Base-by-base conservation (phyloP, 208 protist genomes). In the Trypanosoma congolense region DNA sequence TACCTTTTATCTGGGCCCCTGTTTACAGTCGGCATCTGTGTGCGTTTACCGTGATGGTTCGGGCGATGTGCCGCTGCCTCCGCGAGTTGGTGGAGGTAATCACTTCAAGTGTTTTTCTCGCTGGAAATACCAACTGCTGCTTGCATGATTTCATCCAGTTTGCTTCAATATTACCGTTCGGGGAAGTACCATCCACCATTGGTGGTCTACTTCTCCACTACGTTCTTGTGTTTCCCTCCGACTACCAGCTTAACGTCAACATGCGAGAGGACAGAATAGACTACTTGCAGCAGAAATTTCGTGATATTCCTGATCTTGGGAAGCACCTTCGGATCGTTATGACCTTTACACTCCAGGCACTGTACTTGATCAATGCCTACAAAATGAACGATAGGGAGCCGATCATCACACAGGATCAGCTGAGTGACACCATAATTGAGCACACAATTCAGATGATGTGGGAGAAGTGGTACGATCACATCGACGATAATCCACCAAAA, bases 21-120 rank as follows among this genome's bases (percentile, higher is more conserved):
- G 81, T 93, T 47, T 95, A 92, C 84, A 90, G 84, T 65, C 74
- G 81, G 21, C 78, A 90, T 56, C 61, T 95, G 8, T 86, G 80
- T 57, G 82, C 76, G 43, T 95, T 92, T 72, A 81, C 77, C 25
- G 73, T 87, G 25, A 85, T 92, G 65, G 80, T 77, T 25, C 82
- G 82, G 24, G 67, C 72, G 26, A 85, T 89, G 73, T 87, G 83
- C 51, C 69, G 75, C 40, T 67, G 69, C 24, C 61, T 95, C 43
- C 85, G 89, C 8, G 85, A 92, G 67, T 69, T 93, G 21, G 77
- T 82, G 28, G 83, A 95, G 76, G 80, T 87, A 22, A 82, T 95
- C 52, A 54, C 83, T 2, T 73, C 81, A 4, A 65, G 75, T 14
- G 48, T 92, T 40, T 93, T 87, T 50, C 59, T 95, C 2, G 59